Base-by-base conservation (phyloP, 2,329 filamentous ascomycete genomes). In the Fusarium robinianum region DNA sequence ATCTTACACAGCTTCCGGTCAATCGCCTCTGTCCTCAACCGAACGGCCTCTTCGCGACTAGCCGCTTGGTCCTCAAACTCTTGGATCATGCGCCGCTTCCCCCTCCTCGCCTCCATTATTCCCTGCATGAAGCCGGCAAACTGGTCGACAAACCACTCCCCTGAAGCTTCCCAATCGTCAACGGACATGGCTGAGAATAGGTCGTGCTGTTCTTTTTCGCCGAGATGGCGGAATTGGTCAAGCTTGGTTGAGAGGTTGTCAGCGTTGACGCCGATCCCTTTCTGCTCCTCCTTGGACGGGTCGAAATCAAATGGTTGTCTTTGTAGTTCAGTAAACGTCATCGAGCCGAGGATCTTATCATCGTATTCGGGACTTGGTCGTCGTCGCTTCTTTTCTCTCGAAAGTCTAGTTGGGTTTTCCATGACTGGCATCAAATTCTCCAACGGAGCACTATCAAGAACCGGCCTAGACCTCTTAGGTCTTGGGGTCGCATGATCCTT, bases 81-180 rank as follows among this genome's bases (percentile, higher is more conserved):
- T 19, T 72, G 67, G 19, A 81, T 71, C 46, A 75, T 65, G 26
- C 67, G 63, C 34, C 80, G 72, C 64, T 80, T 81, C 10, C 65
- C 65, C 44, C 71, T 71, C 8, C 80, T 72, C 14, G 75, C 70
- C 36, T 73, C 68, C 46, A 71, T 73, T 49, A 83, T 62, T 38
- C 66, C 68, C 47, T 70, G 64, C 61, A 81, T 72, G 27, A 83
- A 64, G 3, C 67, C 67, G 6, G 72, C 65, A 49, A 83, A 83
- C 49, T 74, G 75, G 29, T 73, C 72, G 15, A 80, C 66, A 42
- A 83, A 80, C 80, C 80, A 83, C 51, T 82, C 78, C 5, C 80
- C 80, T 2, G 78, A 73, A 10, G 73, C 68, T 53, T 83, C 79
- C 80, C 80, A 83, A 39, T 83, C 80, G 11, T 72, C 66, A 10